Evolutionary conservation across 2,329 filamentous ascomycete species (phyloP), one percentile per base, ranked within the genome.

Genomic region (Septoria linicola): DNA sequence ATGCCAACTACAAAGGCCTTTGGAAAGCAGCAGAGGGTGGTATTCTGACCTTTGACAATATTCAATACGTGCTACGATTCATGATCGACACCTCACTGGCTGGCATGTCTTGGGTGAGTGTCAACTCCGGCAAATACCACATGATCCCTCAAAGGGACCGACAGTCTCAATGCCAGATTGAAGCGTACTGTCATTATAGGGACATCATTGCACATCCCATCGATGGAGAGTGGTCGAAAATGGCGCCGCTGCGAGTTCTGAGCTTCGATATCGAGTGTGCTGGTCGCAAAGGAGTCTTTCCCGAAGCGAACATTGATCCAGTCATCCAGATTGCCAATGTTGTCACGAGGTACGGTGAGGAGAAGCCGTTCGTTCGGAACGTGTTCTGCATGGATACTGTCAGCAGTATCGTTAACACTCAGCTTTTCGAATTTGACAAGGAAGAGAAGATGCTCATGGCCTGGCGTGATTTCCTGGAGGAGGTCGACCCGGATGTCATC

Each of bases 231-330:
- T 99, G 92, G 90, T 89, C 89, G 21, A 99, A 96, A 73, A 96
- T 97, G 85, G 93, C 95, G 0, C 93, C 93, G 0, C 76, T 99
- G 3, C 84, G 93, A 55, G 87, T 96, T 40, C 73, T 99, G 39
- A 97, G 93, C 3, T 97, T 99, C 66, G 93, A 99, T 81, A 99
- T 99, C 62, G 93, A 99, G 71, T 99, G 93, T 70, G 93, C 93
- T 62, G 93, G 93, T 44, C 87, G 95, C 62, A 97, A 99, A 72
- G 93, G 93, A 59, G 87, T 99, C 66, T 99, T 99, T 65, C 93
- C 95, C 0, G 93, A 99, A 70, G 84, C 95, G 8, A 84, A 92
- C 54, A 75, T 89, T 16, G 93, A 99, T 64, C 90, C 92, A 0
- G 91, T 99, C 59, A 99, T 99, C 60, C 93, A 99, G 69, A 99